phyloP scores from a whole-genome alignment of 768 basidiomycete genomes.

The Crepidotus variabilis region DNA sequence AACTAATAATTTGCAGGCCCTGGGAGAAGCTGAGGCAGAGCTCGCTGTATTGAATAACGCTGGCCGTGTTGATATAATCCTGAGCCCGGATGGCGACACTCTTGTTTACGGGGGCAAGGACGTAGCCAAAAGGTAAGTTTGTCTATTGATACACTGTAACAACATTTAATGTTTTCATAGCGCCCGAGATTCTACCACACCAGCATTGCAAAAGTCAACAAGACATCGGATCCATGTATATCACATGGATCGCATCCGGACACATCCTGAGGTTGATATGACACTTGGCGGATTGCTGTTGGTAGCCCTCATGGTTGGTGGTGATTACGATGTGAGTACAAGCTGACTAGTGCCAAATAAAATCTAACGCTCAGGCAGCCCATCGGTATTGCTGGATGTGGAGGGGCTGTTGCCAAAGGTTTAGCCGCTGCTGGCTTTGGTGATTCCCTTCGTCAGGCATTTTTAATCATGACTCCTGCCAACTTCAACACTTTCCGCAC shows the following conservation, averaged over 20 bases:
- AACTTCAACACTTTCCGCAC: too few relatives aligned
- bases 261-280: neutral
- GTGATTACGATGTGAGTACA: constrained; percentile 1
- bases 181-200: neutral
- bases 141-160: neutral
- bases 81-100: constrained; percentile 17
- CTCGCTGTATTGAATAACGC: constrained; percentile 14
- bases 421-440: too few relatives aligned
- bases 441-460: too few relatives aligned
- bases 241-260: too few relatives aligned
- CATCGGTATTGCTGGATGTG: neutral
- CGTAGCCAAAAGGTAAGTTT: neutral
- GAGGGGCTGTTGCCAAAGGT: neutral
- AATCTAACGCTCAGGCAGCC: neutral
- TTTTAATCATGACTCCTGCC: too few relatives aligned
- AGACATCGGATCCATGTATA: too few relatives aligned
- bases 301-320: neutral
- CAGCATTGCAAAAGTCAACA: neutral
- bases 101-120: constrained; percentile 15
- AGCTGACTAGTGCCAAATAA: neutral
- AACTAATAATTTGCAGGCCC: constrained; percentile 9
- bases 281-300: neutral
- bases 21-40: constrained; percentile 20
- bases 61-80: constrained; percentile 14
- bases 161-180: neutral